A percentile compares a stretch with the other conserved stretches of the same genome.
phyloP scores from a whole-genome alignment of 345 rosid genomes.

The Ceriops zippeliana region DNA sequence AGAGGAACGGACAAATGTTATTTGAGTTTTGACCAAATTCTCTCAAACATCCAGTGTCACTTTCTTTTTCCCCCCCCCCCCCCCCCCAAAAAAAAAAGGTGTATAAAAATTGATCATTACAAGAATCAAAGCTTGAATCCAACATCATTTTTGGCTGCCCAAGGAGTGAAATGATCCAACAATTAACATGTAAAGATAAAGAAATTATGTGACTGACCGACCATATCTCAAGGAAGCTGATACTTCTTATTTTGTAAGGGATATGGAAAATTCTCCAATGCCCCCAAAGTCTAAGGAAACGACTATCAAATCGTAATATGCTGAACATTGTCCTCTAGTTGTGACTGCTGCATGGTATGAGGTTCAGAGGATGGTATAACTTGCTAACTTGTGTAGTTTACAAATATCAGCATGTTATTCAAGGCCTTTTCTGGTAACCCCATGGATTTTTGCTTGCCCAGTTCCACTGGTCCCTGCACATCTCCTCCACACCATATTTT shows the following conservation, averaged over 20 bases:
- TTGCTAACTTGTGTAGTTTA: not conserved
- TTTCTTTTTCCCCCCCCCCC: no score
- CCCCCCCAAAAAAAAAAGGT: no score
- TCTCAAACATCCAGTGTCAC: no score
- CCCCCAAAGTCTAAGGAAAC: no score
- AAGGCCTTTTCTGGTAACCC: conserved; percentile 71
- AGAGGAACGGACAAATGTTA: no score
- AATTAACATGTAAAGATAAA: no score
- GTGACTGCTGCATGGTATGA: not conserved
- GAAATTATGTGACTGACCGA: no score
- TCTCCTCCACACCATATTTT: conserved; percentile 76
- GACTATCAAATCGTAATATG: not conserved
- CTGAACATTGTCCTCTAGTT: not conserved
- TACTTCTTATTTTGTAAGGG: not conserved
- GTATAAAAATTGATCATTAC: no score
- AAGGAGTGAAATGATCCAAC: not conserved
- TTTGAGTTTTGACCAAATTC: no score
- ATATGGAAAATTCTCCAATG: not conserved
- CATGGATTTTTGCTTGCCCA: conserved; percentile 84
- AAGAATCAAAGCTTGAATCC: no score
- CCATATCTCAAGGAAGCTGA: not conserved
- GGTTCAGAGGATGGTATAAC: not conserved
- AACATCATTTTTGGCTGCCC: not conserved
- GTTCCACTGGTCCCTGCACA: conserved; percentile 97
- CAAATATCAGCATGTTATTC: conserved; percentile 13